Percentiles rank a stretch among this genome's conserved stretches.
phyloP scores from a whole-genome alignment of 202 grass and related monocot species.

The Elaeis oleifera region DNA sequence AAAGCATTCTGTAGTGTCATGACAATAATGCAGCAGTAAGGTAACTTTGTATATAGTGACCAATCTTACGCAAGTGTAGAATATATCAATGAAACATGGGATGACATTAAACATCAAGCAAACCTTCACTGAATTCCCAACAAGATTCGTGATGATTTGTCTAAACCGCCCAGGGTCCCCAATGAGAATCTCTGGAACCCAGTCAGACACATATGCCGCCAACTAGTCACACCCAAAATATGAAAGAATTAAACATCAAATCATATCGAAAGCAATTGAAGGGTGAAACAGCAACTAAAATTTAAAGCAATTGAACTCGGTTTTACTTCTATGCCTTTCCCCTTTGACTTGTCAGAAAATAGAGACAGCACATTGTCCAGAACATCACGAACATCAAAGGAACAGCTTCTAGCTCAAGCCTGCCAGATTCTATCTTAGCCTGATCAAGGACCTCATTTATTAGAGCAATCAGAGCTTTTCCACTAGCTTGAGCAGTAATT shows the following conservation, averaged over 20 bases:
- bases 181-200: constrained; percentile 21
- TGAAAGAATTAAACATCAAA: not conserved
- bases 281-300: not conserved
- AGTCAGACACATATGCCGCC: constrained; percentile 10
- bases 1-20: not conserved
- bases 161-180: constrained; percentile 20
- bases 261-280: no score
- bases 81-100: constrained; percentile 5
- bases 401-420: constrained; percentile 21
- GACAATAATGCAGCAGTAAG: no score
- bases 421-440: constrained; percentile 23
- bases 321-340: constrained; percentile 9
- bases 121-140: constrained; percentile 27
- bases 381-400: constrained; percentile 11
- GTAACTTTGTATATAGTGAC: no score
- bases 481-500: constrained; percentile 9
- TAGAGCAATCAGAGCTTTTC: constrained; percentile 5
- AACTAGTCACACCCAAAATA: constrained; percentile 6
- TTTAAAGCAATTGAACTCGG: not conserved
- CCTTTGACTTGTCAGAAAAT: not conserved
- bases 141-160: constrained; percentile 24
- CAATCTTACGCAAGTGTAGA: not conserved
- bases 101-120: constrained; percentile 20
- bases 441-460: constrained; percentile 25
- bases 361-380: constrained; percentile 11